phyloP scores from a whole-genome alignment of 805 yeast genomes.

The Metschnikowia lochheadii region DNA sequence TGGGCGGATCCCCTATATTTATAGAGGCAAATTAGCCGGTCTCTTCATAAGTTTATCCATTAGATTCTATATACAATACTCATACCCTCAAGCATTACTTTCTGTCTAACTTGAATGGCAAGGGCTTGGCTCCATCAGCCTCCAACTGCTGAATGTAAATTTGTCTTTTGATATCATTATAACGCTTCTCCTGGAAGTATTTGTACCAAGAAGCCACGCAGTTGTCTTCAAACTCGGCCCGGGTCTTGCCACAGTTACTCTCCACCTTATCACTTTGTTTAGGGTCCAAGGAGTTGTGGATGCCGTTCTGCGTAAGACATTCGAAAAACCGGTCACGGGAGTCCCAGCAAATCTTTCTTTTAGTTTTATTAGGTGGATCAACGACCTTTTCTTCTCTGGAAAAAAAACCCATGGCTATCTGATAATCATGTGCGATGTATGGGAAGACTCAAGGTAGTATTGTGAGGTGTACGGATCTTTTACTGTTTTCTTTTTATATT shows the following conservation, averaged over 20 bases:
- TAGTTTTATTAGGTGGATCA: conserved; percentile 55
- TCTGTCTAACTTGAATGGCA: conserved; percentile 27
- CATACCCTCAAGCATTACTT: conserved; percentile 9
- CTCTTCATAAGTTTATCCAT: neutral
- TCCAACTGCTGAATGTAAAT: conserved; percentile 67
- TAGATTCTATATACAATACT: conserved; percentile 8
- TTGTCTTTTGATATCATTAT: conserved; percentile 67
- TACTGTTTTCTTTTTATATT: too few species aligned
- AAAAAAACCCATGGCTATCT: conserved; percentile 48
- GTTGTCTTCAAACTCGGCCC: conserved; percentile 58
- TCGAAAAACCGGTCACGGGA: conserved; percentile 73
- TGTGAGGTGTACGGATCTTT: conserved; percentile 6
- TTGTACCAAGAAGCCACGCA: conserved; percentile 86
- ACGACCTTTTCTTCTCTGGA: conserved; percentile 31
- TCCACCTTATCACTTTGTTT: conserved; percentile 44
- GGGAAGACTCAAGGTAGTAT: neutral
- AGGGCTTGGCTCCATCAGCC: conserved; percentile 47
- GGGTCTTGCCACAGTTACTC: conserved; percentile 53
- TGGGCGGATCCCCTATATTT: conserved; percentile 32
- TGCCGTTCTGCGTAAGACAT: conserved; percentile 66
- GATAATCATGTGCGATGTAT: neutral
- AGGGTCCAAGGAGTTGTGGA: conserved; percentile 67
- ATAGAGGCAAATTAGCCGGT: conserved; percentile 22
- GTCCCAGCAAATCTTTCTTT: conserved; percentile 84
- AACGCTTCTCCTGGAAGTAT: conserved; percentile 87